phyloP scores from a whole-genome alignment of 2,329 filamentous ascomycete species.

The Xylariaceae sp. region DNA sequence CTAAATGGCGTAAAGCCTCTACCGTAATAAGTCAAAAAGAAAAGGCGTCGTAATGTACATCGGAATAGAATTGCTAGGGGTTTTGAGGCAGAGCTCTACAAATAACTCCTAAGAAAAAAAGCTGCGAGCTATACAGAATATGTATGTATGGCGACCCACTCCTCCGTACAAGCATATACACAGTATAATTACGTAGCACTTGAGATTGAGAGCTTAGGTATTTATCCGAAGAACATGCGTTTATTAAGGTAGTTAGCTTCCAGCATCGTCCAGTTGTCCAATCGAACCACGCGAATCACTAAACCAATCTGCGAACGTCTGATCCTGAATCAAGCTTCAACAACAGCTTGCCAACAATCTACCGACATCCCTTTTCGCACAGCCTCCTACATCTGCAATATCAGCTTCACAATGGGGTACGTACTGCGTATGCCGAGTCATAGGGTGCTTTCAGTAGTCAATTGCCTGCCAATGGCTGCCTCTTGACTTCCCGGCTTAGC shows the following conservation, averaged over 20 bases:
- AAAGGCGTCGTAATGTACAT: slow-evolving; percentile 3
- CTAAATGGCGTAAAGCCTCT: not conserved
- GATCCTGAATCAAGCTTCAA: slow-evolving; percentile 33
- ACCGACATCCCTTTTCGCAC: not conserved
- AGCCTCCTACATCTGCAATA: slow-evolving; percentile 21
- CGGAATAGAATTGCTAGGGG: not conserved
- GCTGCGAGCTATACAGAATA: too few species aligned
- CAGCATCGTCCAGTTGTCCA: slow-evolving; percentile 23
- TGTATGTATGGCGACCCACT: too few species aligned
- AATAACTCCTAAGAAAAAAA: too few species aligned
- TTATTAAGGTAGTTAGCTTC: slow-evolving; percentile 29
- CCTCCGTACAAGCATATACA: too few species aligned
- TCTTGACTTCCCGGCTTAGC: slow-evolving; percentile 3
- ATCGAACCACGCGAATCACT: slow-evolving; percentile 26
- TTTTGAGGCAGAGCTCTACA: not conserved
- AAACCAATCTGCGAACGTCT: slow-evolving; percentile 14
- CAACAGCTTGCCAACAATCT: slow-evolving; percentile 27
- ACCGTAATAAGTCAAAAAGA: slow-evolving; percentile 1
- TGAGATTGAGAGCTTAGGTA: too few species aligned
- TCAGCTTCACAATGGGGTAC: slow-evolving; percentile 40
- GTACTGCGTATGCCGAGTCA: slow-evolving; percentile 16
- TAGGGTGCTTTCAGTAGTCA: not conserved
- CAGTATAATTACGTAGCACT: too few species aligned
- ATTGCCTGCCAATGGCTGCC: slow-evolving; percentile 25
- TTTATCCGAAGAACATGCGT: slow-evolving; percentile 35